A percentile compares a stretch with the other conserved stretches of the same genome.
Conservation (phyloP, 352 stramenopile species). For the Globisporangium uncinulatum region DNA sequence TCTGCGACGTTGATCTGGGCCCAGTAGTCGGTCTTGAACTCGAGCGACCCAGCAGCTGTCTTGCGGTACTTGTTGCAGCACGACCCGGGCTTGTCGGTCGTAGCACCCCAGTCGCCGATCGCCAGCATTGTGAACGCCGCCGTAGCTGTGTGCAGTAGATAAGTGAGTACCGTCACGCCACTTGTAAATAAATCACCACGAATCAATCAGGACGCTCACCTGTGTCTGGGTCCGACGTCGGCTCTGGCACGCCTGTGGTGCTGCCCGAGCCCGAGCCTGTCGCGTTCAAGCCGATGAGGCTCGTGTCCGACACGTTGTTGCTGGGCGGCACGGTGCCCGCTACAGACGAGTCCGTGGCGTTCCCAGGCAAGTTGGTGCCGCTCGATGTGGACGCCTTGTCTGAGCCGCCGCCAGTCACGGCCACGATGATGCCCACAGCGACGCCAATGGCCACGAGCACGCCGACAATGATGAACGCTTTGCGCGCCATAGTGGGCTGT, state of each 20-base stretch:
- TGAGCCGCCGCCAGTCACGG: slow-evolving; percentile 32
- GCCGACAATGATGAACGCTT: slow-evolving; percentile 64
- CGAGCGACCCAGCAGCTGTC: slow-evolving; percentile 67
- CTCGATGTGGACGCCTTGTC: slow-evolving; percentile 26
- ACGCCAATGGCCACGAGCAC: slow-evolving; percentile 66
- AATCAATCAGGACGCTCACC: slow-evolving; percentile 2
- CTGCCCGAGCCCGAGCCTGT: slow-evolving; percentile 15
- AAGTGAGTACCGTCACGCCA: not conserved
- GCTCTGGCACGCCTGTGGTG: slow-evolving; percentile 27
- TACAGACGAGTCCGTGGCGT: slow-evolving; percentile 3
- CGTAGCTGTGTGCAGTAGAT: slow-evolving; percentile 17
- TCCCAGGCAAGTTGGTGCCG: slow-evolving; percentile 7
- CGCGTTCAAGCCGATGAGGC: slow-evolving; percentile 31
- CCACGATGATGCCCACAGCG: slow-evolving; percentile 59
- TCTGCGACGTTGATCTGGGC: slow-evolving; percentile 81
- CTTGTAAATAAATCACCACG: slow-evolving; percentile 6
- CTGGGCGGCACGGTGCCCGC: slow-evolving; percentile 14
- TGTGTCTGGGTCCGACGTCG: slow-evolving; percentile 52
- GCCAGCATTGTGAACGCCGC: slow-evolving; percentile 75
- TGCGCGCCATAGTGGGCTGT: slow-evolving; percentile 24
- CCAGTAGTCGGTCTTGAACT: slow-evolving; percentile 87
- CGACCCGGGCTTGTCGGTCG: slow-evolving; percentile 79
- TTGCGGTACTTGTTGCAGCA: slow-evolving; percentile 89
- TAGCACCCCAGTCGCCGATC: slow-evolving; percentile 83
- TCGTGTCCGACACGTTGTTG: slow-evolving; percentile 43